Evolutionary conservation across 768 basidiomycete species (phyloP), one percentile per base, ranked within the genome.

Genomic region (Agrocybe pediades): DNA sequence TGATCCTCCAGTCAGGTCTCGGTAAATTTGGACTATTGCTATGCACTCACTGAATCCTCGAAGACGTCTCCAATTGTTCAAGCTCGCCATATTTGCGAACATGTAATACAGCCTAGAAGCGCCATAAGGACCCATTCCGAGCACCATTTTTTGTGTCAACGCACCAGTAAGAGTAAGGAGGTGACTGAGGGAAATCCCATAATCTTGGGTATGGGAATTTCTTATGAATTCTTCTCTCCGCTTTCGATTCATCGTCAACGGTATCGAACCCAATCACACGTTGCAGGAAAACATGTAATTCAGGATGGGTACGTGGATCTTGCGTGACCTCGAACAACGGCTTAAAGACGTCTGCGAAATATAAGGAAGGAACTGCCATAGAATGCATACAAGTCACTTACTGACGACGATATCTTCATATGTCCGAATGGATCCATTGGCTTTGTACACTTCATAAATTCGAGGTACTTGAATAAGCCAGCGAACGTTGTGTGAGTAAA

Each of bases 231-330:
- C 97, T 78, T 51, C 94, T 77, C 70, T 99, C 97, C 0, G 85
- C 77, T 72, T 98, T 98, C 2, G 92, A 95, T 72, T 99, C 97
- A 62, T 99, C 97, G 61, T 99, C 97, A 19, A 99, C 97, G n/a
- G 89, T 95, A 63, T 98, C 97, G 65, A 99, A 97, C 5, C 97
- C 97, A 47, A 98, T 71, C 6, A 98, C 95, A 5, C 97, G 87
- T 69, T 97, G 95, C 27, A 99, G 74, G 75, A 99, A 95, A 29
- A 96, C 78, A 65, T 98, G 96, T 9, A 99, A 78, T 63, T 98
- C 95, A 0, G 96, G 97, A 63, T 98, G 96, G 2, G 82, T 85
- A 2, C 75, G 70, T 0, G 97, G 97, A 67, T 98, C 87, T 62
- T 89, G 85, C 0, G 97, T 99, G 24, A 98, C 97, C 66, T 99